Evolutionary conservation across 1,139 yeast species (phyloP), one percentile per base, ranked within the genome.

Genomic region (Cylindricascospora bacillispora): DNA sequence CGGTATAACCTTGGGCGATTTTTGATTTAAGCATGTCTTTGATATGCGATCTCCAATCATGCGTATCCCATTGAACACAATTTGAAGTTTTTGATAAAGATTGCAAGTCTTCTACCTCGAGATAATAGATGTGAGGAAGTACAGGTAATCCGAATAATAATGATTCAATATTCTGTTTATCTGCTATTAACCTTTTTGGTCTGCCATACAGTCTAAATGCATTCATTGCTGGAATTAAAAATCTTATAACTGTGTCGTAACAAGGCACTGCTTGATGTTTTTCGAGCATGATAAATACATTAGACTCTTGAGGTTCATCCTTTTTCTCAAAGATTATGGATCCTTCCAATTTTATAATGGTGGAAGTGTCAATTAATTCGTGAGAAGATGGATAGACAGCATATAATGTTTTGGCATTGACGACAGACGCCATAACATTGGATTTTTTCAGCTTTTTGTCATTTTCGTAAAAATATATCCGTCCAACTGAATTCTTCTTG

Each of bases 271-370:
- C 76, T 22, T 86, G 77, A 54, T 85, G 97, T 46, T 70, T 79
- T 51, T 89, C 95, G 4, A 97, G 95, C 95, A 89, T 86, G 40
- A 89, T 60, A 50, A 86, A 86, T 22, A 89, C 73, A n/a, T 85
- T 70, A 2, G 94, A 78, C 31, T 74, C 78, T 46, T 75, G 75
- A 33, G 77, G 72, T 19, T 69, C 70, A 17, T 69, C 74, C 57
- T 71, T 51, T 54, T 67, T 43, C 30, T 70, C 67, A 43, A 83
- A 83, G 37, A 67, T 62, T 25, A 85, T 82, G 28, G 67, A 65
- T 28, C 94, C 95, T 48, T 86, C 95, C 33, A 86, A 56, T 50
- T 89, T 89, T 45, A 86, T 68, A 70, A 89, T 73, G 2, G 95
- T 83, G 33, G 92, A 75, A 40, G 75, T 75, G 55, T 86, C 93